Percentiles rank a stretch among this genome's conserved stretches.
Conservation (phyloP, 306 rosid genomes). For the Lathyrus tuberosus region DNA sequence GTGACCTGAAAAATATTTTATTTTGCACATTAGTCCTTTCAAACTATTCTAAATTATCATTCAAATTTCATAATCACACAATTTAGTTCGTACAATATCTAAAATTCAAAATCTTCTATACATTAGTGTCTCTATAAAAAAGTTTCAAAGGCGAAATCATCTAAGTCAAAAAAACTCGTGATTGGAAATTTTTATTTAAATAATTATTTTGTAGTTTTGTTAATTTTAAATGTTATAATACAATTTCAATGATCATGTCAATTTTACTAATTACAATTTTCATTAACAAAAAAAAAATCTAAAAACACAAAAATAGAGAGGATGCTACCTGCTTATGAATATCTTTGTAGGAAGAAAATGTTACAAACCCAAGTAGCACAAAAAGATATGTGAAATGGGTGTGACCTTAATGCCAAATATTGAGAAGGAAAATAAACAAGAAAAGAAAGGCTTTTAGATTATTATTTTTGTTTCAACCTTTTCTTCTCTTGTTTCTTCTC, state of each 20-base stretch:
- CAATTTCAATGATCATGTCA: neutral
- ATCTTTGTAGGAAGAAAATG: constrained; percentile 10
- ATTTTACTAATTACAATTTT: neutral
- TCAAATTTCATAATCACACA: neutral
- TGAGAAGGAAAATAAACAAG: constrained; percentile 2
- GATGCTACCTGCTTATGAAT: constrained; percentile 15
- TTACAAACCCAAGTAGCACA: too few species aligned
- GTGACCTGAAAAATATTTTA: neutral
- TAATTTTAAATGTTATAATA: neutral
- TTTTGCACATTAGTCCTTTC: neutral
- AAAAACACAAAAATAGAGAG: neutral
- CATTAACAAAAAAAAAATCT: too few species aligned
- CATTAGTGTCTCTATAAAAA: neutral
- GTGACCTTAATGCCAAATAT: neutral
- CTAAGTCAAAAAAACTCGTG: too few species aligned
- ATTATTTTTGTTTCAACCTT: constrained; percentile 12
- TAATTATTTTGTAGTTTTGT: neutral
- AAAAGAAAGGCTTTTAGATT: constrained; percentile 15
- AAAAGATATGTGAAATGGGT: too few species aligned
- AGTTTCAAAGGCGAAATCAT: too few species aligned
- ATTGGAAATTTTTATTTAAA: neutral
- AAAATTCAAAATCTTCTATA: neutral
- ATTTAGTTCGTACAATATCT: neutral
- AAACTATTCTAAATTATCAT: neutral
- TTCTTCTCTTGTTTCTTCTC: constrained; percentile 24